A percentile compares a stretch with the other conserved stretches of the same genome.
Conservation (phyloP, 2,329 filamentous ascomycete genomes). For the Aspergillus tamarii region DNA sequence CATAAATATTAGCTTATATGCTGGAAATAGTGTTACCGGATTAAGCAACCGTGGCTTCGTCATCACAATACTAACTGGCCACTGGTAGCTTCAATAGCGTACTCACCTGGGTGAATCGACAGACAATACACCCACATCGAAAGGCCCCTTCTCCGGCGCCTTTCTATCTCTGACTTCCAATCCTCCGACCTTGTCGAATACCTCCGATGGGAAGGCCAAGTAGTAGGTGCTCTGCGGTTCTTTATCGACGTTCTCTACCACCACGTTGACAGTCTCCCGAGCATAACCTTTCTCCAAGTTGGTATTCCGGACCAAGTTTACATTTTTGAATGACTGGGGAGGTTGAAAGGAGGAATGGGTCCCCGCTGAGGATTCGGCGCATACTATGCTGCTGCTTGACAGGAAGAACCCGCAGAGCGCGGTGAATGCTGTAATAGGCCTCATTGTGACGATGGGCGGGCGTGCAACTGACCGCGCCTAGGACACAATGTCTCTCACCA, state of each 20-base stretch:
- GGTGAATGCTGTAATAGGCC: conserved; percentile 40
- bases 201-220: conserved; percentile 76
- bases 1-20: conserved; percentile 7
- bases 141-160: conserved; percentile 66
- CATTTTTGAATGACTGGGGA: conserved; percentile 89
- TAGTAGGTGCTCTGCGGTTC: conserved; percentile 87
- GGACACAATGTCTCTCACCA: conserved; percentile 22
- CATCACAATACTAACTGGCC: conserved; percentile 13
- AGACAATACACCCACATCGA: conserved; percentile 70
- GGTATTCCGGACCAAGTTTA: conserved; percentile 84
- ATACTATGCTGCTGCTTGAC: conserved; percentile 37
- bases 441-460: conserved; percentile 42
- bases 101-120: conserved; percentile 57
- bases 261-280: conserved; percentile 89
- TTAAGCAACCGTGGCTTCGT: conserved; percentile 20
- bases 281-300: conserved; percentile 92
- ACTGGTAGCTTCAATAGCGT: conserved; percentile 56
- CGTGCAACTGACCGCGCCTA: conserved; percentile 31
- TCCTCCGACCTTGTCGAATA: conserved; percentile 77
- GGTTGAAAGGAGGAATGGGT: conserved; percentile 67
- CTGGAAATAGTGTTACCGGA: not conserved
- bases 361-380: conserved; percentile 33
- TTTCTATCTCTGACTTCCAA: conserved; percentile 95
- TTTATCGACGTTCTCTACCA: conserved; percentile 83
- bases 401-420: conserved; percentile 41